Conservation (phyloP, 768 basidiomycete species). For the Rhizopogon roseolus region DNA sequence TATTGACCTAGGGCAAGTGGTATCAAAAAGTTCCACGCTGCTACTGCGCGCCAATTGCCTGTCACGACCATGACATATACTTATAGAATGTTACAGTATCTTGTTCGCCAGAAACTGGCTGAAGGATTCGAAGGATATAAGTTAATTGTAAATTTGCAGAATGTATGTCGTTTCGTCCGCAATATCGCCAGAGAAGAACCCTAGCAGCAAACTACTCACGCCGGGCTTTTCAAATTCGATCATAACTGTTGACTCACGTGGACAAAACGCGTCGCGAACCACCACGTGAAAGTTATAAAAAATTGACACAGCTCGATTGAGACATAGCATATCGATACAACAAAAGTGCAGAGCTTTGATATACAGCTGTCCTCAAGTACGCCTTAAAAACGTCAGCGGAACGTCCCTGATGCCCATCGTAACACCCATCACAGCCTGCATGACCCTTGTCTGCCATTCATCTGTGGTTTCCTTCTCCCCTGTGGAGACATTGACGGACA, state of each 20-base stretch:
- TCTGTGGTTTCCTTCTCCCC: conserved; percentile 13
- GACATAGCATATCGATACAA: no score
- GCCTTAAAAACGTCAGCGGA: conserved; percentile 16
- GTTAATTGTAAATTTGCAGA: conserved; percentile 5
- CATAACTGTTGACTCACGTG: no score
- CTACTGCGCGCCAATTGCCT: not conserved
- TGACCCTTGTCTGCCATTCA: conserved; percentile 19
- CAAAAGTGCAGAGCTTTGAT: no score
- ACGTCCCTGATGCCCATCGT: conserved; percentile 17
- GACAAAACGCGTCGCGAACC: no score
- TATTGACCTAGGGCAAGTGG: conserved; percentile 17
- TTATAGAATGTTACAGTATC: not conserved
- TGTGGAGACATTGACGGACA: conserved; percentile 13
- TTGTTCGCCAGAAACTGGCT: no score
- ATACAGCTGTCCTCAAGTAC: not conserved
- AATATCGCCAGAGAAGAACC: no score
- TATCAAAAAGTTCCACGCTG: conserved; percentile 10
- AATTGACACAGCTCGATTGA: no score
- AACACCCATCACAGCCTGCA: conserved; percentile 11
- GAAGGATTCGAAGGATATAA: conserved; percentile 6
- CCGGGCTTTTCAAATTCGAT: no score
- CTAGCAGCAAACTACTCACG: no score
- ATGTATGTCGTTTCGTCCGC: no score
- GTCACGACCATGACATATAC: conserved; percentile 12
- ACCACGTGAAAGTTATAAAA: no score